Evolutionary conservation across 768 basidiomycete species (phyloP).

Genomic region (Cystobasidiopsis lactophilus): DNA sequence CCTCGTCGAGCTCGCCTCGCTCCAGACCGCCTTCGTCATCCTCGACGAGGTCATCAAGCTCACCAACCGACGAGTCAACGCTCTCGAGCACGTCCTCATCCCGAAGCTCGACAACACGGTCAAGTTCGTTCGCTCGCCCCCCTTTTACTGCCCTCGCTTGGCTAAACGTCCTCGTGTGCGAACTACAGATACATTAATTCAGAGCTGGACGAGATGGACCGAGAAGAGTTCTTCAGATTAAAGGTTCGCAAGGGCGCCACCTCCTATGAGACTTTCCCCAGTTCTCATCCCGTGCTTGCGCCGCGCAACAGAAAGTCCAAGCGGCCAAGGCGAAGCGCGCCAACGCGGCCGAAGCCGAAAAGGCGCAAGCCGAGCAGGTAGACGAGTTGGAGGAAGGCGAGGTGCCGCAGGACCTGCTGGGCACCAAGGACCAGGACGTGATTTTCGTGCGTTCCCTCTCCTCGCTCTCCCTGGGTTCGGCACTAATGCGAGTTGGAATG

Average conservation of each 20-base stretch:
- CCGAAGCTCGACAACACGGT: slow-evolving; percentile 91
- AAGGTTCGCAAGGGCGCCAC: slow-evolving; percentile 27
- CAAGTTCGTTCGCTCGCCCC: slow-evolving; percentile 26
- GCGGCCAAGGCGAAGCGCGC: slow-evolving; percentile 19
- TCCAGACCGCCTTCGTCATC: slow-evolving; percentile 92
- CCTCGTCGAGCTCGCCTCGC: slow-evolving; percentile 82
- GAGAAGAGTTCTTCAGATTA: slow-evolving; percentile 39
- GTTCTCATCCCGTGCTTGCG: slow-evolving; percentile 3
- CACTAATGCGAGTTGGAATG: neutral
- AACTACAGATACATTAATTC: slow-evolving; percentile 53
- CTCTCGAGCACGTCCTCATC: slow-evolving; percentile 91
- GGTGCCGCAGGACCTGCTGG: slow-evolving; percentile 39
- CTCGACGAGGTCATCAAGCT: slow-evolving; percentile 97
- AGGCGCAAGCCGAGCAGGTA: slow-evolving; percentile 18
- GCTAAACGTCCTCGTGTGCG: neutral
- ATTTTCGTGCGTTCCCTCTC: slow-evolving; percentile 45
- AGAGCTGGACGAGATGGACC: slow-evolving; percentile 96
- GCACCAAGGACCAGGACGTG: slow-evolving; percentile 64
- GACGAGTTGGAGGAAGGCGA: slow-evolving; percentile 25
- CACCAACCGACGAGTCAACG: slow-evolving; percentile 97
- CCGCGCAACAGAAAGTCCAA: slow-evolving; percentile 17
- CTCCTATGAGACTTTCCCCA: neutral
- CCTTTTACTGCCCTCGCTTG: neutral
- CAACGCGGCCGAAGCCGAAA: slow-evolving; percentile 14
- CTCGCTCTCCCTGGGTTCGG: slow-evolving; percentile 22